Evolutionary conservation across 2,329 filamentous ascomycete genomes (phyloP), one percentile per base, ranked within the genome.

Genomic region (Juglanconis oblonga): DNA sequence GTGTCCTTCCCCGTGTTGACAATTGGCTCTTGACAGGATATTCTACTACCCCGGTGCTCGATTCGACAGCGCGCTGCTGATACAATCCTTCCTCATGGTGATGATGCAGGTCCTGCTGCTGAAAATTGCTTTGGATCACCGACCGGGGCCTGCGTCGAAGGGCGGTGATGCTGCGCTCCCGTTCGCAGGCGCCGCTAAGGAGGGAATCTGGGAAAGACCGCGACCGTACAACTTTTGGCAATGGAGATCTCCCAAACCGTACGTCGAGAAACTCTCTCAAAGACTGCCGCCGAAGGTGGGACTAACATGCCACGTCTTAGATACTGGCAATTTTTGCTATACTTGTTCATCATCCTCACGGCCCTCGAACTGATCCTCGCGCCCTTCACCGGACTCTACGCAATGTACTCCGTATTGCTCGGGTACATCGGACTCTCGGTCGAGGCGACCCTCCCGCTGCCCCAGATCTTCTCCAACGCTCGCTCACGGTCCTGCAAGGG

Each of bases 221-320:
- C 79, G 90, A 31, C 90, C 90, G 0, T 93, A 87, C 70, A 83
- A 87, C 68, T 94, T 94, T 72, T 94, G 91, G 91, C 89, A 91
- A 73, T 94, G 91, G 91, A 82, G 86, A 59, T 85, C 84, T 24
- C 81, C 86, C 5, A 87, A 86, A 67, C 89, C 89, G 77, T 88
- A 71, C 62, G 83, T 79, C 40, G 13, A 48, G 24, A 31, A 3
- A 48, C 24, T n/a, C 31, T 40, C 38, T 58, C 35, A 47, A 14
- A 17, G 38, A 29, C 45, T 7, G 31, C 3, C 29, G 17, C 10
- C 14, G 14, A 42, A 9, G 24, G 29, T 13, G n/a, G 35, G 45
- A 54, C 69, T 75, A 61, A 74, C 66, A 55, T 31, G 59, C 58
- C 59, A 58, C 49, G 44, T 13, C 6, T 5, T 64, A 87, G 85